These are phyloP conservation scores for Aspergillus sp. DNA, from an alignment of 2,329 filamentous ascomycete species.

Conservation along the genomic window DNA sequence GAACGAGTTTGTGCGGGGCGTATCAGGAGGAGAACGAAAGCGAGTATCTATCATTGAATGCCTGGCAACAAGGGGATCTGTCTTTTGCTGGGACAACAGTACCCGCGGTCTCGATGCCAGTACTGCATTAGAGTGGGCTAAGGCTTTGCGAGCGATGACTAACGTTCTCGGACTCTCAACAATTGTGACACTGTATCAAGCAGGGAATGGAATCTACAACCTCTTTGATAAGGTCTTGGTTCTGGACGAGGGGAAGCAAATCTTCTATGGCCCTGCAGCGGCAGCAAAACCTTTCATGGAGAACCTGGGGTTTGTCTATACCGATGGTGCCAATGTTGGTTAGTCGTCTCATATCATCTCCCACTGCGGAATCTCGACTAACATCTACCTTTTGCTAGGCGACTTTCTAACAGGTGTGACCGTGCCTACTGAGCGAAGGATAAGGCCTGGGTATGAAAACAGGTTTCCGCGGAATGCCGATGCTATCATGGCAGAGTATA, in stretches of 20 bases:
- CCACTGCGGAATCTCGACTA: too few species aligned
- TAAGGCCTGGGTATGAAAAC: conserved; percentile 44
- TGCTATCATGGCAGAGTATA: conserved; percentile 52
- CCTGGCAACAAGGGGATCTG: conserved; percentile 55
- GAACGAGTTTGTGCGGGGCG: conserved; percentile 63
- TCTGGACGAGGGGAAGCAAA: conserved; percentile 63
- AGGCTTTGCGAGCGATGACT: conserved; percentile 60
- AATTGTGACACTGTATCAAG: conserved; percentile 66
- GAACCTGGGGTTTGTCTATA: conserved; percentile 62
- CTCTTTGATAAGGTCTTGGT: conserved; percentile 68
- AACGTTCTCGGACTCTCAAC: conserved; percentile 59
- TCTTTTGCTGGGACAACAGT: conserved; percentile 66
- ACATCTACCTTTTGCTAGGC: neutral
- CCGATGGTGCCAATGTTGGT: conserved; percentile 62
- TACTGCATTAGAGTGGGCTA: conserved; percentile 60
- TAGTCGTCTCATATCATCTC: neutral
- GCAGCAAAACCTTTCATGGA: conserved; percentile 67
- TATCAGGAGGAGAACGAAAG: conserved; percentile 67
- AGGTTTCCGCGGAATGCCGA: conserved; percentile 46
- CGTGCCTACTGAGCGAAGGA: conserved; percentile 53
- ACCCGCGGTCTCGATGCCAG: conserved; percentile 65
- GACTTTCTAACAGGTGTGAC: conserved; percentile 69
- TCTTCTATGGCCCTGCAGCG: conserved; percentile 63
- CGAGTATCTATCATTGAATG: conserved; percentile 67
- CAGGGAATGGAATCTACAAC: conserved; percentile 66